phyloP scores from a whole-genome alignment of 768 basidiomycete genomes.

The Leucosporidium yakuticum region DNA sequence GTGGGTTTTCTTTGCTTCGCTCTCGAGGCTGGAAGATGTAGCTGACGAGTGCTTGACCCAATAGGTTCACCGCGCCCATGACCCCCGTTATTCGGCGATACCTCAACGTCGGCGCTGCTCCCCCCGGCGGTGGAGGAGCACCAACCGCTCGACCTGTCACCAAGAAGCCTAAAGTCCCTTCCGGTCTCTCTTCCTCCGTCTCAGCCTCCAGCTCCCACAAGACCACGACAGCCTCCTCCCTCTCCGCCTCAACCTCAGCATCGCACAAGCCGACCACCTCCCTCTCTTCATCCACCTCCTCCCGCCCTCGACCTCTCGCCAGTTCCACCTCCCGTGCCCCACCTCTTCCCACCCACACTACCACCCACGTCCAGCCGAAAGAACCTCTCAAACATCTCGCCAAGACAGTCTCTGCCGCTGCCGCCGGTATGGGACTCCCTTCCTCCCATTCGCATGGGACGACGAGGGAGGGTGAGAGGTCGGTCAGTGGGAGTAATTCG shows the following conservation, averaged over 20 bases:
- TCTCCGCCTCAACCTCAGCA: slow-evolving; percentile 8
- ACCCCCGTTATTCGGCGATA: slow-evolving; percentile 46
- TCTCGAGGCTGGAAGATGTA: background rate
- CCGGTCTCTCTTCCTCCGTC: slow-evolving; percentile 9
- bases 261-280: slow-evolving; percentile 1
- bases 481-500: too few species aligned
- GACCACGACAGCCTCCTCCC: slow-evolving; percentile 2
- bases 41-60: background rate
- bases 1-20: slow-evolving; percentile 37
- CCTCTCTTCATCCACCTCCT: background rate
- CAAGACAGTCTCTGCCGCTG: too few species aligned
- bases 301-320: background rate
- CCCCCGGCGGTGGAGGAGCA: slow-evolving; percentile 26
- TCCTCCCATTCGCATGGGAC: too few species aligned
- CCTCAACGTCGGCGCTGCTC: slow-evolving; percentile 38
- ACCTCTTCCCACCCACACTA: background rate
- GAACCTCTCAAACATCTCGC: too few species aligned
- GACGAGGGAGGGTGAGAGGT: too few species aligned
- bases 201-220: background rate
- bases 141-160: background rate
- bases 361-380: background rate
- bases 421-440: too few species aligned
- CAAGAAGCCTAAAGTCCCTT: slow-evolving; percentile 25
- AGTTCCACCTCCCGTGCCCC: background rate
- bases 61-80: slow-evolving; percentile 46